Base-by-base conservation (phyloP, 2,329 filamentous ascomycete species). In the Orbilia blumenaviensis region DNA sequence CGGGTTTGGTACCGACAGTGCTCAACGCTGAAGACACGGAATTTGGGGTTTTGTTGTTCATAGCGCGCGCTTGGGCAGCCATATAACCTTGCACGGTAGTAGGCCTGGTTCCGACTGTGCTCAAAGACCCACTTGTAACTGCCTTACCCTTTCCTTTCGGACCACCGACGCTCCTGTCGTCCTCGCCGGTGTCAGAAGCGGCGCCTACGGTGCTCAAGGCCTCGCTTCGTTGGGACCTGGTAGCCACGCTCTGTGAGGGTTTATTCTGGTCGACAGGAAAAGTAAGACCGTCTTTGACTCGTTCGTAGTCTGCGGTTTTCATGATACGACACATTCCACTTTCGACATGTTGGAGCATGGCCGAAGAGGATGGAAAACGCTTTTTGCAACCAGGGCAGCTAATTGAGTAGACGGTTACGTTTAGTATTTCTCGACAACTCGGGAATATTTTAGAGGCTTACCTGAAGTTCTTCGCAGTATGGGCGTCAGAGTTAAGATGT, bases 271-370 rank as follows among this genome's bases (percentile, higher is more conserved):
- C 44, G 14, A 68, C 27, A 0, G 71, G 58, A 25, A 52, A 29
- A n/a, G 41, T 54, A 21, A 75, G 56, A 27, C 56, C 34, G 6
- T 21, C 12, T 32, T 60, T 75, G 56, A 75, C 62, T 3, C 58
- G 25, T 2, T 63, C 54, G 23, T 58, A 64, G 23, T 48, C 46
- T 2, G 18, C 4, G 56, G 44, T 68, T 12, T 62, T 25, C 8
- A 18, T 32, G 38, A 75, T 63, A 12, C 73, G 58, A 21, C 73
- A 77, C 52, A 52, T 52, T 29, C 60, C 34, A 10, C 58, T 71
- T 36, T 77, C 73, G 32, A 77, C 29, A 41, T 77, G 73, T 23
- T 77, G 73, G 9, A 68, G 42, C 34, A 77, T 66, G 23, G 73
- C 73, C 7, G 73, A 71, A 4, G 66, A 68, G 14, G 73, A 69